Evolutionary conservation across 2,329 filamentous ascomycete genomes (phyloP), one percentile per base, ranked within the genome.

Genomic region (Ramularia collo-cygni): DNA sequence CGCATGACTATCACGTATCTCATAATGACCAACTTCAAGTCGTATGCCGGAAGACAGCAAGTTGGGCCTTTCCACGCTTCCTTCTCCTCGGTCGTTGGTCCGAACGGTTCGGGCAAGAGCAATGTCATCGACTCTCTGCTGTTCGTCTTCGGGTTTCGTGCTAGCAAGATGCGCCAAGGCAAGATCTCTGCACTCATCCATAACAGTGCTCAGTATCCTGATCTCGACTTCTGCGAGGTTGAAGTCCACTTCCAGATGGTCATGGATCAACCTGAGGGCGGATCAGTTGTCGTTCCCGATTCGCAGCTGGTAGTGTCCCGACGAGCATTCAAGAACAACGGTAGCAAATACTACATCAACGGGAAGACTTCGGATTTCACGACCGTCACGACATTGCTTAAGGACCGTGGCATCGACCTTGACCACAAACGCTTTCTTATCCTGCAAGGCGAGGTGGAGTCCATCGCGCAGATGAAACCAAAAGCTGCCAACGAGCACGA

Each of bases 361-460:
- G 79, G 77, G 49, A 85, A 83, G 54, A 81, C 84, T 46, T 95
- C 90, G 24, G 94, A 85, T 58, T 98, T 95, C 61, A 96, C 89
- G 0, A 76, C 81, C 0, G 92, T 98, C 18, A 95, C 89, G 0
- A 86, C 82, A 0, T 71, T 98, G 10, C 76, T 98, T 7, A 83
- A 83, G 42, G 87, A 88, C 15, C 80, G 85, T 16, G 93, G 92
- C 2, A 85, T 98, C 12, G 92, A 98, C 66, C 73, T 98, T 15
- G 92, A 98, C 57, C 92, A 98, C 68, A 98, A 98, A 67, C 85
- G 92, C 44, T 98, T 98, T 67, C 69, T 98, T 38, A 98, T 98
- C 58, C 70, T 98, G 8, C 92, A 98, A 64, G 92, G 92, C 58
- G 92, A 98, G 62, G 92, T 98, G 43, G 92, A 98, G 63, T 95